phyloP scores from a whole-genome alignment of 1,284 basidiomycete species.

The Pascua sp. region DNA sequence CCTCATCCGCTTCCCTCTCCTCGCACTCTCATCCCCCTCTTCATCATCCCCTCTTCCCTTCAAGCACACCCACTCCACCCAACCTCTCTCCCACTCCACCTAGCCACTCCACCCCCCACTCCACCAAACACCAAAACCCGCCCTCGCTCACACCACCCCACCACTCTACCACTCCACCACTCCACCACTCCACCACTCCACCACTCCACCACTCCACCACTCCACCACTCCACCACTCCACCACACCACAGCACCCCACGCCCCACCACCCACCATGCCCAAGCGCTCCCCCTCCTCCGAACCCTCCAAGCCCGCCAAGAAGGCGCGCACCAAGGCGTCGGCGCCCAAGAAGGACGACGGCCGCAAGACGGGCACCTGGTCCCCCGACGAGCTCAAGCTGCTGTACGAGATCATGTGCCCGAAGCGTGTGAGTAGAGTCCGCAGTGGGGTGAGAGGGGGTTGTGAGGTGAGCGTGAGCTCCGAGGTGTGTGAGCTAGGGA shows the following conservation, averaged over 20 bases:
- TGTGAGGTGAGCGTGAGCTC: too few species aligned
- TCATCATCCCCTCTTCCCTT: too few species aligned
- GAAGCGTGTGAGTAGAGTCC: constrained; percentile 21
- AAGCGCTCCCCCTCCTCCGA: constrained; percentile 1
- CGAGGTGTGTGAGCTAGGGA: not conserved
- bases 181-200: too few species aligned
- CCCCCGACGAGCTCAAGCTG: constrained; percentile 24
- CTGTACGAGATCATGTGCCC: constrained; percentile 31
- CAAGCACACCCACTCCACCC: too few species aligned
- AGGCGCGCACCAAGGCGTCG: not conserved
- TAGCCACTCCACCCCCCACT: too few species aligned
- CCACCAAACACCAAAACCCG: too few species aligned
- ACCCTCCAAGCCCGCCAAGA: constrained; percentile 5
- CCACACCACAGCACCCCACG: not conserved
- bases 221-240: not conserved
- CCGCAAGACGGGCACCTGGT: constrained; percentile 26
- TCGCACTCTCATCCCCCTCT: too few species aligned
- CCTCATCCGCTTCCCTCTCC: too few species aligned
- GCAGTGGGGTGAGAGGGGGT: too few species aligned
- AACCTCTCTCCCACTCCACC: too few species aligned
- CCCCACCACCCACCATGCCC: not conserved
- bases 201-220: not conserved
- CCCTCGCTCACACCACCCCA: too few species aligned
- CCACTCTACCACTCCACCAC: too few species aligned
- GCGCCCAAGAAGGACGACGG: not conserved